phyloP scores from a whole-genome alignment of 176 grass and related monocot genomes.

The Leersia perrieri region DNA sequence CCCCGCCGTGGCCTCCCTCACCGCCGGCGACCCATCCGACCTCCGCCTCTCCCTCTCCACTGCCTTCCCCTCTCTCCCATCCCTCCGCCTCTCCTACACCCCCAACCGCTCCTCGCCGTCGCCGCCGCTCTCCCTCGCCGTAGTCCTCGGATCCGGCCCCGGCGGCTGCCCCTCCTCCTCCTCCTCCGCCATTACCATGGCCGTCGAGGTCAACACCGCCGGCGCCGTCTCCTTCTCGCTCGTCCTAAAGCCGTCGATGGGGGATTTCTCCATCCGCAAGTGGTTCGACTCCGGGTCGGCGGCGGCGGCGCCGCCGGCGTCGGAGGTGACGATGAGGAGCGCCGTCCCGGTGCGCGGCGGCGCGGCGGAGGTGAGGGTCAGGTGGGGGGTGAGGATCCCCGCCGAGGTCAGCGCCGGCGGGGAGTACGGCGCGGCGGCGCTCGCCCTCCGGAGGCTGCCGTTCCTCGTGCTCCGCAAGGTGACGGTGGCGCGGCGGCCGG shows the following conservation, averaged over 20 bases:
- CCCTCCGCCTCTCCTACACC: slow-evolving; percentile 1
- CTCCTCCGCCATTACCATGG: slow-evolving; percentile 17
- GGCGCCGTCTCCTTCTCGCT: slow-evolving; percentile 24
- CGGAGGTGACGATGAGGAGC: slow-evolving; percentile 29
- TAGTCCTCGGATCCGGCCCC: slow-evolving; percentile 20
- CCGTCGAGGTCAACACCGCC: slow-evolving; percentile 19
- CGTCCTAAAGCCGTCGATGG: slow-evolving; percentile 16
- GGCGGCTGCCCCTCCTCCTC: slow-evolving; percentile 4
- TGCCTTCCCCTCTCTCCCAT: neutral
- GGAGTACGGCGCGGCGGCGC: neutral
- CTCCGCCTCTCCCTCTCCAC: slow-evolving; percentile 22
- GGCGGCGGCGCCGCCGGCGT: neutral
- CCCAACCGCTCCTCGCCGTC: neutral
- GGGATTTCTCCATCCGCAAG: slow-evolving; percentile 19
- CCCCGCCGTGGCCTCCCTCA: slow-evolving; percentile 6
- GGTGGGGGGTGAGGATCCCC: slow-evolving; percentile 29
- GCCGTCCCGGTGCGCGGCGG: neutral
- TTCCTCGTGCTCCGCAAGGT: slow-evolving; percentile 26
- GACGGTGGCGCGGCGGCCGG: neutral
- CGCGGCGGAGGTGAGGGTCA: neutral
- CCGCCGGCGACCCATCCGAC: slow-evolving; percentile 4
- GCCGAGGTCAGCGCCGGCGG: neutral
- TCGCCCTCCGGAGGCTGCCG: neutral
- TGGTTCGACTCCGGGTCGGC: neutral
- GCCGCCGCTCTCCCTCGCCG: neutral